A percentile compares a stretch with the other conserved stretches of the same genome.
phyloP scores from a whole-genome alignment of 768 basidiomycete genomes.

The Pluteus cervinus region DNA sequence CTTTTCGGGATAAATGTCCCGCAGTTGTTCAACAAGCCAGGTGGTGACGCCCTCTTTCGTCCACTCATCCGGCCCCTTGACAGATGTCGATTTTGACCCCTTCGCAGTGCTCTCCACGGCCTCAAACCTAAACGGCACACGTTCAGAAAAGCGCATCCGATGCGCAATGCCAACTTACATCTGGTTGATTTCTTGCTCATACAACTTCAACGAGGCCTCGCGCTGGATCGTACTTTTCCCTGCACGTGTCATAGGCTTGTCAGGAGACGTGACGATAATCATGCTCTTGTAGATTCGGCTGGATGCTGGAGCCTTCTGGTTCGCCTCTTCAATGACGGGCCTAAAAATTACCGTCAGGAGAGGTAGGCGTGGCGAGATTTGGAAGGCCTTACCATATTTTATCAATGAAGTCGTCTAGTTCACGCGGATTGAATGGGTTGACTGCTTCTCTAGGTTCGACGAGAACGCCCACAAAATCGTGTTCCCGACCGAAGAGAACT shows the following conservation, averaged over 20 bases:
- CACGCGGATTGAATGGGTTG: too few species aligned
- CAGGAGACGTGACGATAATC: conserved; percentile 35
- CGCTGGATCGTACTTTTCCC: conserved; percentile 41
- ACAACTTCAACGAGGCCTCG: conserved; percentile 30
- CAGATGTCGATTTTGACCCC: conserved; percentile 3
- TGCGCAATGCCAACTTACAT: conserved; percentile 16
- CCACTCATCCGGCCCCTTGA: conserved; percentile 6
- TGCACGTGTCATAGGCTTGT: conserved; percentile 37
- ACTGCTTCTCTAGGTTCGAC: background rate
- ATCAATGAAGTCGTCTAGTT: too few species aligned
- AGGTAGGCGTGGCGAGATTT: too few species aligned
- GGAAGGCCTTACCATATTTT: too few species aligned
- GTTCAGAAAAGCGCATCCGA: conserved; percentile 2
- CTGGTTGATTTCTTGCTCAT: conserved; percentile 34
- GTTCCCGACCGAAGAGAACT: background rate
- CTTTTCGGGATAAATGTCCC: conserved; percentile 20
- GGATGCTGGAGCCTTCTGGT: conserved; percentile 29
- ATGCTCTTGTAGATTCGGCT: conserved; percentile 47
- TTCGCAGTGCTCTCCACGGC: conserved; percentile 7
- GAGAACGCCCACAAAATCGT: background rate
- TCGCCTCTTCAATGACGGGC: conserved; percentile 35
- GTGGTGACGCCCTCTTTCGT: conserved; percentile 5
- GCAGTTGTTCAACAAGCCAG: conserved; percentile 16
- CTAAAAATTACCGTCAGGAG: too few species aligned
- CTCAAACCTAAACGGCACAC: conserved; percentile 1